phyloP scores from a whole-genome alignment of 2,329 filamentous ascomycete species.

The Neofusicoccum laricinum region DNA sequence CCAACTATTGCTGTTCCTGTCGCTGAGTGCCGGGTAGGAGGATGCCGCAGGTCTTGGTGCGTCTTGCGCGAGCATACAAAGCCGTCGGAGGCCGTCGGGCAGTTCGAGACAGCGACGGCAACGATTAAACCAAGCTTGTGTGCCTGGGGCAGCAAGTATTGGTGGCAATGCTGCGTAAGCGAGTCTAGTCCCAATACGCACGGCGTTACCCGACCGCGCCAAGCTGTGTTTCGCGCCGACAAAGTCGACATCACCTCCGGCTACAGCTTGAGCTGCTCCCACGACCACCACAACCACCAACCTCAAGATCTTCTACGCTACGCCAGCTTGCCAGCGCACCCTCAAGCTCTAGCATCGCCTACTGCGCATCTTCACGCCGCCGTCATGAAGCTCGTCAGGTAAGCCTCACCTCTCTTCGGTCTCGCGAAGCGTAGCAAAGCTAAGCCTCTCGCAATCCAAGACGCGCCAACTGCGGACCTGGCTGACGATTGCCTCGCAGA shows the following conservation, averaged over 20 bases:
- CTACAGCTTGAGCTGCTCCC: background rate
- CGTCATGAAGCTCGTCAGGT: conserved; percentile 97
- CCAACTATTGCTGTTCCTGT: too few species aligned
- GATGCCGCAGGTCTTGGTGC: too few species aligned
- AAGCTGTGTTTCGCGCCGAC: conserved; percentile 5
- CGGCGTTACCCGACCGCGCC: background rate
- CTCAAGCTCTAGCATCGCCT: background rate
- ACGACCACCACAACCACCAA: background rate
- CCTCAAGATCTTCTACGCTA: background rate
- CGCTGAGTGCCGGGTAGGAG: too few species aligned
- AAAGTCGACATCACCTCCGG: conserved; percentile 16
- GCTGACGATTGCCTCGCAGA: conserved; percentile 49
- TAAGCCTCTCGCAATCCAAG: conserved; percentile 43
- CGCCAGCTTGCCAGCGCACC: background rate
- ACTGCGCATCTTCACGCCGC: conserved; percentile 15
- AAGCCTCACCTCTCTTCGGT: conserved; percentile 40
- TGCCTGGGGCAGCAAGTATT: background rate
- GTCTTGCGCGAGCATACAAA: too few species aligned
- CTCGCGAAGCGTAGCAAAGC: conserved; percentile 36
- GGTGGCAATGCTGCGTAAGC: background rate
- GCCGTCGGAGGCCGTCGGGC: background rate
- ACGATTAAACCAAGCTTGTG: background rate
- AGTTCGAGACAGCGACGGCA: background rate
- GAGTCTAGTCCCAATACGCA: background rate
- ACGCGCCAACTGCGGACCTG: conserved; percentile 9